Percentiles rank a stretch among this genome's conserved stretches.
Conservation (phyloP, 1,284 basidiomycete species). For the Ceratobasidium sp. region DNA sequence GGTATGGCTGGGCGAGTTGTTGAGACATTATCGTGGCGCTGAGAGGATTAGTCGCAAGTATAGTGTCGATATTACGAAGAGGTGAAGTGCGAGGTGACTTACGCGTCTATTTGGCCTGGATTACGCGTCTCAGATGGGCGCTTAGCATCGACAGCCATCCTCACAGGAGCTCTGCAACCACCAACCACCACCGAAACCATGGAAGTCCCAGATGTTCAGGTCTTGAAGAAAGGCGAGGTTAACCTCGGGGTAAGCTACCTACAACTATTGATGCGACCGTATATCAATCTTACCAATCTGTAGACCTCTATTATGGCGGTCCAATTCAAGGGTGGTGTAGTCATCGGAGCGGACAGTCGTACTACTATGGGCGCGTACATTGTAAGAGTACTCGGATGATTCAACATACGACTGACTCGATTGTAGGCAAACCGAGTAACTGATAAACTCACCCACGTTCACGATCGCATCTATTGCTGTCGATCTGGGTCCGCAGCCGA, state of each 20-base stretch:
- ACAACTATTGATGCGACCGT: neutral
- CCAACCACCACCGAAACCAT: slow-evolving; percentile 53
- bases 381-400: slow-evolving; percentile 55
- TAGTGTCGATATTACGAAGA: slow-evolving; percentile 10
- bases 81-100: slow-evolving; percentile 4
- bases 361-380: slow-evolving; percentile 98
- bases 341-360: slow-evolving; percentile 95
- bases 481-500: slow-evolving; percentile 98
- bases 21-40: slow-evolving; percentile 44
- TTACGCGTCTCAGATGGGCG: slow-evolving; percentile 60
- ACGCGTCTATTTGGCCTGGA: slow-evolving; percentile 34
- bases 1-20: slow-evolving; percentile 60
- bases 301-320: slow-evolving; percentile 99
- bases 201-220: slow-evolving; percentile 74
- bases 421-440: slow-evolving; percentile 94
- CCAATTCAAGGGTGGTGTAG: slow-evolving; percentile 92
- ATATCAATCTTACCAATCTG: neutral
- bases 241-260: slow-evolving; percentile 82
- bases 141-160: slow-evolving; percentile 47
- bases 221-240: slow-evolving; percentile 89
- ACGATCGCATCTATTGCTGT: slow-evolving; percentile 99
- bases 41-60: neutral
- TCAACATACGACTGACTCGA: neutral
- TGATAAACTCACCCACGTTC: slow-evolving; percentile 96
- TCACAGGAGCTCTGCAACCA: slow-evolving; percentile 44